Base-by-base conservation (phyloP, 2,329 filamentous ascomycete species). In the Fusarium multiceps region DNA sequence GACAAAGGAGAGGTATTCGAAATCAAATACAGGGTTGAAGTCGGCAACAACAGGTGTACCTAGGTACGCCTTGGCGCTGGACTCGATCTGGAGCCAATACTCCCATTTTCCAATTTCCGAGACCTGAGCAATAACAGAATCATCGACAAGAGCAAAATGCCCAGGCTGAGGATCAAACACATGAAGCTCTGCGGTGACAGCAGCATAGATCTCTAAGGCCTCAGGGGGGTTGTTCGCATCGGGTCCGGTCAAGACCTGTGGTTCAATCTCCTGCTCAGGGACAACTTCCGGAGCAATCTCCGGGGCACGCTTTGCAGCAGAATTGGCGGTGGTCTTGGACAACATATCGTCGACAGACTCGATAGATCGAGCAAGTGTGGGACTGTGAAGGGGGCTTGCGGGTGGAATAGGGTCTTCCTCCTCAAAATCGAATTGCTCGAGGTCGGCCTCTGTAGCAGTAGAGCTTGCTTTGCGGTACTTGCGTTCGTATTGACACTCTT, bases 11-110 rank as follows among this genome's bases (percentile, higher is more conserved):
- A 97, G 86, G 75, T 95, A 98, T 79, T 99, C 96, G 72, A 98
- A 98, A 82, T 98, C 98, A 85, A 98, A 99, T 21, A 99, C 94
- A 0, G 96, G 96, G 75, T 98, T 98, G 80, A 98, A 93, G 73
- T 99, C 96, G 9, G 93, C 91, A 30, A 94, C 85, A 30, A 99
- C 89, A 4, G 91, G 87, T 70, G 97, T 93, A 23, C 94, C 94
- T 4, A 99, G 84, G 93, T 94, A 98, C 56, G 94, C 90, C 75
- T 89, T 90, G 34, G 93, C 89, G 41, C 88, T 85, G 66, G 91
- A 90, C 43, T 88, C 88, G 58, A 98, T 91, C 76, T 98, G 93
- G 32, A 99, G 84, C 94, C 94, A 98, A 81, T 98, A 99, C 71
- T 96, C 88, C 96, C 96, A 99, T 59, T 90, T 88, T 10, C 94